phyloP scores from a whole-genome alignment of 1,284 basidiomycete species.

The Trametes hirsuta region DNA sequence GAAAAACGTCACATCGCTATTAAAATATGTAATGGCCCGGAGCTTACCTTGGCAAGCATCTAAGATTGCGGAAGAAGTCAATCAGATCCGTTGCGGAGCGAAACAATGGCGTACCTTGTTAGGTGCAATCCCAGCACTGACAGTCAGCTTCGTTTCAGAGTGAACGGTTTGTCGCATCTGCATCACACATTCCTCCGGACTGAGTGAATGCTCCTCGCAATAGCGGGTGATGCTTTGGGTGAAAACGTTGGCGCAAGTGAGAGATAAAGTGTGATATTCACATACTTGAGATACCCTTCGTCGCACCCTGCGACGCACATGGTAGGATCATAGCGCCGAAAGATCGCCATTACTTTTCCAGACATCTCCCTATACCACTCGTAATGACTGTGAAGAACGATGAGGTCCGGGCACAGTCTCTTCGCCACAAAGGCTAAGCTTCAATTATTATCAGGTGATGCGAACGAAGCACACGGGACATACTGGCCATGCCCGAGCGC shows the following conservation, averaged over 20 bases:
- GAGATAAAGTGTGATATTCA: background rate
- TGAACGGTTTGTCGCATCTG: slow-evolving; percentile 76
- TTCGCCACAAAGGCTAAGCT: slow-evolving; percentile 81
- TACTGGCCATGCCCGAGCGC: slow-evolving; percentile 87
- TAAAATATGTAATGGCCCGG: background rate
- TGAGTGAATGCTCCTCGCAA: slow-evolving; percentile 66
- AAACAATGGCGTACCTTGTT: slow-evolving; percentile 61
- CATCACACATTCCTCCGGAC: slow-evolving; percentile 75
- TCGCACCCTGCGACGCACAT: slow-evolving; percentile 85
- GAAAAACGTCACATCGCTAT: background rate
- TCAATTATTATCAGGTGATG: slow-evolving; percentile 1
- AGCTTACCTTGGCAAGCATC: slow-evolving; percentile 37
- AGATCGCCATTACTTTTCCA: slow-evolving; percentile 65
- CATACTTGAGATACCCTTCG: slow-evolving; percentile 86
- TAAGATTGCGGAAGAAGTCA: slow-evolving; percentile 16
- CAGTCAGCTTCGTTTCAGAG: slow-evolving; percentile 82
- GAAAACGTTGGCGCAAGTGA: background rate
- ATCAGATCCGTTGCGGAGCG: background rate
- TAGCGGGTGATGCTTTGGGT: slow-evolving; percentile 72
- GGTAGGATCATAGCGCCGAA: slow-evolving; percentile 79
- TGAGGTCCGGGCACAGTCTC: slow-evolving; percentile 92
- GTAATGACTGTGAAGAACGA: slow-evolving; percentile 69
- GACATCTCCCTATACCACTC: slow-evolving; percentile 77
- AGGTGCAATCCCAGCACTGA: slow-evolving; percentile 92
- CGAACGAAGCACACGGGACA: slow-evolving; percentile 19